A percentile compares a stretch with the other conserved stretches of the same genome.
phyloP scores from a whole-genome alignment of 2,329 filamentous ascomycete genomes.

The Helicocarpus griseus region DNA sequence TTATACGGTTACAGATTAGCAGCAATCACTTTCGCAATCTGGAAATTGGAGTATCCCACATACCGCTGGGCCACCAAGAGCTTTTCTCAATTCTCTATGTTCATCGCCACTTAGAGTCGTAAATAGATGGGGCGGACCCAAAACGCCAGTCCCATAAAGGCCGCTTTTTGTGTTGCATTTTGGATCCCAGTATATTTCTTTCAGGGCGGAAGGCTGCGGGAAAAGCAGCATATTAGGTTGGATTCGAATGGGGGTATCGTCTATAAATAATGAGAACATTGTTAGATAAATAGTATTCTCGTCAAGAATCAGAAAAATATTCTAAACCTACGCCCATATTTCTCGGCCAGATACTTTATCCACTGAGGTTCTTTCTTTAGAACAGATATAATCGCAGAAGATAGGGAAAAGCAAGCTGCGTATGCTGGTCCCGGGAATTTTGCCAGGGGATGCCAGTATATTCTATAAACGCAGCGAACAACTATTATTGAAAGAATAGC shows the following conservation, averaged over 20 bases:
- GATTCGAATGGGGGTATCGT: slow-evolving; percentile 28
- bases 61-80: slow-evolving; percentile 19
- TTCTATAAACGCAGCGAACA: slow-evolving; percentile 9
- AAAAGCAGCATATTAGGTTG: slow-evolving; percentile 30
- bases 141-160: slow-evolving; percentile 26
- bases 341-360: slow-evolving; percentile 14
- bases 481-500: neutral
- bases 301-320: too few species aligned
- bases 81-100: slow-evolving; percentile 28
- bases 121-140: slow-evolving; percentile 27
- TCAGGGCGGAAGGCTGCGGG: slow-evolving; percentile 24
- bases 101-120: slow-evolving; percentile 23
- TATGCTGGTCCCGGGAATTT: slow-evolving; percentile 17
- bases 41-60: neutral
- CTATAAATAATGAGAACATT: slow-evolving; percentile 8
- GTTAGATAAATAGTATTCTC: too few species aligned
- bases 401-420: slow-evolving; percentile 14
- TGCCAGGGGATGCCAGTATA: slow-evolving; percentile 17
- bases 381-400: slow-evolving; percentile 13
- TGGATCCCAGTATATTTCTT: slow-evolving; percentile 33
- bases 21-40: neutral
- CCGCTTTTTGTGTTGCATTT: slow-evolving; percentile 26
- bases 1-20: slow-evolving; percentile 3
- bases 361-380: slow-evolving; percentile 14
- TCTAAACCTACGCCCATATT: slow-evolving; percentile 13